Conservation (phyloP, 768 basidiomycete genomes). For the Russula earlei region DNA sequence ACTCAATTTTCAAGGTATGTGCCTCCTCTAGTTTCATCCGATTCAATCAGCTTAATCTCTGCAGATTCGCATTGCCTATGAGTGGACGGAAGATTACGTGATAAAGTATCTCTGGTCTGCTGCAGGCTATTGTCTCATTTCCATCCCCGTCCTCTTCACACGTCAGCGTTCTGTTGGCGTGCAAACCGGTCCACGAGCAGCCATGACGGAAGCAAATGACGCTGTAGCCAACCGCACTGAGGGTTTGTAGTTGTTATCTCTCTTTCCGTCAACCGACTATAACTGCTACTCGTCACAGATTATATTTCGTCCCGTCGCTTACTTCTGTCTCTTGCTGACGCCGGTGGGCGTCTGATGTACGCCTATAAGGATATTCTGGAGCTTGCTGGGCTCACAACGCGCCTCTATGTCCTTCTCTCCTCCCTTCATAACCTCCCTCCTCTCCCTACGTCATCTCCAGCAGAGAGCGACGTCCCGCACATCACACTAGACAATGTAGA, state of each 20-base stretch:
- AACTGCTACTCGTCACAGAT: slow-evolving; percentile 30
- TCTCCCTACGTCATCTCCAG: slow-evolving; percentile 33
- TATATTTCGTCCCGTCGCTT: slow-evolving; percentile 93
- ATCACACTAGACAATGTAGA: slow-evolving; percentile 63
- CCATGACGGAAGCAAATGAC: slow-evolving; percentile 20
- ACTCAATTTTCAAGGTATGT: slow-evolving; percentile 77
- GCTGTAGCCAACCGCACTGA: slow-evolving; percentile 43
- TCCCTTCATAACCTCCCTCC: slow-evolving; percentile 67
- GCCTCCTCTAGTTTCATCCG: background rate
- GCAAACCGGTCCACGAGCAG: slow-evolving; percentile 13
- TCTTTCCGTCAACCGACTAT: too few relatives aligned
- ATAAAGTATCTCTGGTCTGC: slow-evolving; percentile 97
- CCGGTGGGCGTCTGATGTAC: slow-evolving; percentile 92
- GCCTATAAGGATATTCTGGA: slow-evolving; percentile 93
- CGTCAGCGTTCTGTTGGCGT: slow-evolving; percentile 31
- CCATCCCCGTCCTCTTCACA: slow-evolving; percentile 78
- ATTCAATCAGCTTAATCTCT: background rate
- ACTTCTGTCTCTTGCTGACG: slow-evolving; percentile 90
- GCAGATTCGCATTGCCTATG: slow-evolving; percentile 82
- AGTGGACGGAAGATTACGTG: slow-evolving; percentile 95
- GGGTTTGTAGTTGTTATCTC: slow-evolving; percentile 24
- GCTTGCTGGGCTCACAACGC: slow-evolving; percentile 86
- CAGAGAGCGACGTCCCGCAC: slow-evolving; percentile 28
- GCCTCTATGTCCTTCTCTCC: slow-evolving; percentile 81
- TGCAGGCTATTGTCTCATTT: slow-evolving; percentile 83